Percentiles rank a stretch among this genome's conserved stretches.
Evolutionary conservation across 2,329 filamentous ascomycete species (phyloP).

Genomic region (Phialocephala subalpina): DNA sequence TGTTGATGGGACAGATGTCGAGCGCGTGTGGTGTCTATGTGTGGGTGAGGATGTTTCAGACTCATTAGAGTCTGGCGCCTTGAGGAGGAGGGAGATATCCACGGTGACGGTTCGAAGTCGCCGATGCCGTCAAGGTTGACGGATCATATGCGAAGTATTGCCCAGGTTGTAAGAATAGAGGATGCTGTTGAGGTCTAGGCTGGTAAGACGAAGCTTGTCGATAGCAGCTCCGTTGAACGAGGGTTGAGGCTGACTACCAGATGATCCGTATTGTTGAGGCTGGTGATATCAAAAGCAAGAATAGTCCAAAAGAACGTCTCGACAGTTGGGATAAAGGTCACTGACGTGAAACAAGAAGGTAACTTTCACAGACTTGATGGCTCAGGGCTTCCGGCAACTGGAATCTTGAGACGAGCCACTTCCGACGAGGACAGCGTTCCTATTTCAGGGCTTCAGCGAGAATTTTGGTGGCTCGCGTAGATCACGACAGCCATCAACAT

Average conservation of each 20-base stretch:
- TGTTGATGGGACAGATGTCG: slow-evolving; percentile 39
- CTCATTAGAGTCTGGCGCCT: slow-evolving; percentile 78
- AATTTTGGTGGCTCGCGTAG: slow-evolving; percentile 52
- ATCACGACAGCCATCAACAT: slow-evolving; percentile 50
- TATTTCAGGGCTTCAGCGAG: slow-evolving; percentile 49
- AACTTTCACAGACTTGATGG: slow-evolving; percentile 32
- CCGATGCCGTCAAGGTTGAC: slow-evolving; percentile 45
- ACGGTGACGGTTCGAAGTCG: slow-evolving; percentile 70
- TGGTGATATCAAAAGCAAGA: slow-evolving; percentile 28
- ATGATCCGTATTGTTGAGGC: slow-evolving; percentile 31
- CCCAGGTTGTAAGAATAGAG: slow-evolving; percentile 5
- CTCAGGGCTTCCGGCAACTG: slow-evolving; percentile 35
- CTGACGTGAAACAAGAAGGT: slow-evolving; percentile 40
- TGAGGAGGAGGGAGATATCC: slow-evolving; percentile 94
- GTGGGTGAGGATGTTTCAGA: slow-evolving; percentile 58
- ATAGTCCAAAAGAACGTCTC: slow-evolving; percentile 27
- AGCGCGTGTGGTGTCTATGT: slow-evolving; percentile 46
- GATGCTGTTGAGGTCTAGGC: slow-evolving; percentile 25
- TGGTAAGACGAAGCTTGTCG: slow-evolving; percentile 29
- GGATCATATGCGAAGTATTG: slow-evolving; percentile 41
- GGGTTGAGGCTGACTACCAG: slow-evolving; percentile 29
- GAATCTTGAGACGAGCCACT: slow-evolving; percentile 43
- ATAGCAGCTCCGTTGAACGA: slow-evolving; percentile 29
- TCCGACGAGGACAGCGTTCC: slow-evolving; percentile 42
- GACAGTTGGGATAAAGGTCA: slow-evolving; percentile 34